Base-by-base conservation (phyloP, 768 basidiomycete species). In the Leccinum barrowsii region DNA sequence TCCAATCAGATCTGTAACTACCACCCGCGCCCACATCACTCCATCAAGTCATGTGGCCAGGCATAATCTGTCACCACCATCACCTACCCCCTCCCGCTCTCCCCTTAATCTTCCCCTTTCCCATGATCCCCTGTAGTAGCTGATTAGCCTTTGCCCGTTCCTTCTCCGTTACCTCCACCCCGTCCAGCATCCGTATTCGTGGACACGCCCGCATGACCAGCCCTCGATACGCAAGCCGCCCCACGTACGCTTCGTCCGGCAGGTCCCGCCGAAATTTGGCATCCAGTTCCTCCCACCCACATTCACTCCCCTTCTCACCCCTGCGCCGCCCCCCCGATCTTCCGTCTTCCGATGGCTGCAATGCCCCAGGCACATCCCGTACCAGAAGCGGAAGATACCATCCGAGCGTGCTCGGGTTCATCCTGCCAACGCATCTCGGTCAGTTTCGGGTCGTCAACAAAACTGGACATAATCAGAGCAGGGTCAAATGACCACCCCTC, bases 331-430 rank as follows among this genome's bases (percentile, higher is more conserved):
- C 63, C 49, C 62, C 65, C 59, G 42, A 59, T 49, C 47, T 52
- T 24, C 65, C 66, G 62, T 68, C 59, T 60, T 82, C 84, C 21
- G 82, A 84, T 32, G 86, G 85, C 66, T 87, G 85, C 65, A 87
- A 70, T 58, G 83, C 87, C 10, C 85, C 86, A 64, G 83, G 83
- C 54, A 82, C 77, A 65, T 86, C 85, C 63, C 82, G 78, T 58
- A 90, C 85, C 53, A 94, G 80, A 55, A 98, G 75, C 22, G 97
- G 94, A 34, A 97, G 80, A 73, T 99, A 98, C 89, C 93, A 96
- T 6, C 92, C 92, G 11, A 98, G 85, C 19, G 95, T 98, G 64
- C 90, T 93, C 55, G 97, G 95, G 69, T 99, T 99, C 94, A 98
- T 97, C 74, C 87, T 83, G 65, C 50, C 57, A 59, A 55, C 54